Percentiles rank a stretch among this genome's conserved stretches.
These are phyloP conservation scores for Candida parachauliodes DNA, from an alignment of 805 yeast species.

Conservation along the genomic window DNA sequence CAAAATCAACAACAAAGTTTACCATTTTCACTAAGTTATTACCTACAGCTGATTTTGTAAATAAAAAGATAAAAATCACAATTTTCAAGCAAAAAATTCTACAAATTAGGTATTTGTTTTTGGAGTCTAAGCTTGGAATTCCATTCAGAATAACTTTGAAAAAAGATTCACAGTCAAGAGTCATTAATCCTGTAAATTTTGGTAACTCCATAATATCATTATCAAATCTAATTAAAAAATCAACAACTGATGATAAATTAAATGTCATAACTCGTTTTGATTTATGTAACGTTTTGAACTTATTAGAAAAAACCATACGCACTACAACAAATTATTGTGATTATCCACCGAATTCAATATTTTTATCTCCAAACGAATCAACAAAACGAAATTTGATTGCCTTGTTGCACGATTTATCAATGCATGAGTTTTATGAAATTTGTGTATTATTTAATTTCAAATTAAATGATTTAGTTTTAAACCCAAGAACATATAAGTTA, in stretches of 20 bases:
- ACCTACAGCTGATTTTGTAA: not conserved
- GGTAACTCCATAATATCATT: slow-evolving; percentile 65
- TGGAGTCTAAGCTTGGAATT: slow-evolving; percentile 30
- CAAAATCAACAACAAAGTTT: not conserved
- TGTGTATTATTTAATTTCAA: slow-evolving; percentile 61
- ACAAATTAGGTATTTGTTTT: slow-evolving; percentile 16
- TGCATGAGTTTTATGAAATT: slow-evolving; percentile 61
- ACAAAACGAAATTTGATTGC: slow-evolving; percentile 42
- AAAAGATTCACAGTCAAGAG: slow-evolving; percentile 57
- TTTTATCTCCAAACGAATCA: slow-evolving; percentile 28
- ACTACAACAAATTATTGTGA: slow-evolving; percentile 37
- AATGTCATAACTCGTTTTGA: slow-evolving; percentile 48
- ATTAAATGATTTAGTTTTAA: slow-evolving; percentile 60
- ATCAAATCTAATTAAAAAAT: slow-evolving; percentile 53
- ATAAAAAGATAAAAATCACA: not conserved
- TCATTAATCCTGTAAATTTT: slow-evolving; percentile 53
- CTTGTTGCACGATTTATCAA: slow-evolving; percentile 58
- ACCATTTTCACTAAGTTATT: no score
- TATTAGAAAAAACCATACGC: slow-evolving; percentile 56
- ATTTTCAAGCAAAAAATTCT: not conserved
- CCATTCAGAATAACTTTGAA: slow-evolving; percentile 35
- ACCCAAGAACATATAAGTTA: slow-evolving; percentile 59
- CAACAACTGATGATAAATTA: slow-evolving; percentile 62
- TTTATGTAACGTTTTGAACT: slow-evolving; percentile 55
- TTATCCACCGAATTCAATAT: slow-evolving; percentile 43